Conservation (phyloP, 2,329 filamentous ascomycete genomes). For the Zalaria sp. region DNA sequence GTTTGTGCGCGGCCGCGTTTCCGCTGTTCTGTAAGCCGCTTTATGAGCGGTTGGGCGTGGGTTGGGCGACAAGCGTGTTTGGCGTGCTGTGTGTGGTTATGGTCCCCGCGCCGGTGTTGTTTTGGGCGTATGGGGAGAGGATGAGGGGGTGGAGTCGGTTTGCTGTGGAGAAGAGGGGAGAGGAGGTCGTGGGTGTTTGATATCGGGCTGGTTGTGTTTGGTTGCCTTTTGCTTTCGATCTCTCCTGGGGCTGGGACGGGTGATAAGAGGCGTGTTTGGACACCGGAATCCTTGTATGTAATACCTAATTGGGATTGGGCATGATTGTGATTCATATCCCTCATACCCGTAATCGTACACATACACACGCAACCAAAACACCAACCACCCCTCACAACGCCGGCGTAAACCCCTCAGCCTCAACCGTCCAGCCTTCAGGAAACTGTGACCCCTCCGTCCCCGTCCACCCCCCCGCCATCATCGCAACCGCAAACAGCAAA, state of each 20-base stretch:
- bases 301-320: too few species aligned
- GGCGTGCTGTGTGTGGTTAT: constrained; percentile 18
- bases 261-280: too few species aligned
- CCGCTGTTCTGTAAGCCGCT: constrained; percentile 20
- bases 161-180: too few species aligned
- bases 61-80: constrained; percentile 19
- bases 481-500: constrained; percentile 1
- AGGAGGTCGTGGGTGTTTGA: too few species aligned
- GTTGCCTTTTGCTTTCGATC: too few species aligned
- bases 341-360: too few species aligned
- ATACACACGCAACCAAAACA: neutral
- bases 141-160: constrained; percentile 13
- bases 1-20: constrained; percentile 19
- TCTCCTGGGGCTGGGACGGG: too few species aligned
- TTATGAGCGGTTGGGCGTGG: constrained; percentile 20
- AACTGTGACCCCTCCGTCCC: neutral
- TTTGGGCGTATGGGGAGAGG: constrained; percentile 14
- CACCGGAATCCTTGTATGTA: too few species aligned
- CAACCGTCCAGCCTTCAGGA: neutral
- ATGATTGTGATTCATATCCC: too few species aligned
- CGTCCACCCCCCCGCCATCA: constrained; percentile 1
- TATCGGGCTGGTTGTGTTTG: too few species aligned
- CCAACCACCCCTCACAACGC: neutral
- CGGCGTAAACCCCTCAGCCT: neutral
- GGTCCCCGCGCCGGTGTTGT: constrained; percentile 14